phyloP scores from a whole-genome alignment of 305 asterid species.

The Fraxinus baroniana region DNA sequence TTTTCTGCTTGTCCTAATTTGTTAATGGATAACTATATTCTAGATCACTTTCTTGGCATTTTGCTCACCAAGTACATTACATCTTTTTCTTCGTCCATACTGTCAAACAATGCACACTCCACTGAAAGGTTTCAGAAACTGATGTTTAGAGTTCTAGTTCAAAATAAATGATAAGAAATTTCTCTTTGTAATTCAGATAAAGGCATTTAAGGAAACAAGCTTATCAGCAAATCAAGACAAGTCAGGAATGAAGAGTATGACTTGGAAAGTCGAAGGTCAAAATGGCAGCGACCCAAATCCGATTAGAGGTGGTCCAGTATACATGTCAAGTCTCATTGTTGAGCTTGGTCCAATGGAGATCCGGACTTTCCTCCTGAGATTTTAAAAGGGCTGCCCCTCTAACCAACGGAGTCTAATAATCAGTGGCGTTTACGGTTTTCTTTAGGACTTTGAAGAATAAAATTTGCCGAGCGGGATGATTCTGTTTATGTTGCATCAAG shows the following conservation, averaged over 20 bases:
- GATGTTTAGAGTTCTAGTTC: background rate
- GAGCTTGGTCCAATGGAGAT: conserved; percentile 96
- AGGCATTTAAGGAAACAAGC: conserved; percentile 53
- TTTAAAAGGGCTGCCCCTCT: conserved; percentile 22
- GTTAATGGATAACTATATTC: background rate
- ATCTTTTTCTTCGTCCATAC: background rate
- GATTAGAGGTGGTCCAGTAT: conserved; percentile 50
- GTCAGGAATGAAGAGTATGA: conserved; percentile 53
- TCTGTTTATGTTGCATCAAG: too few species aligned
- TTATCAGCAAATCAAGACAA: conserved; percentile 74
- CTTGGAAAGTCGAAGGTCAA: conserved; percentile 53
- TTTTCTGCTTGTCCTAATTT: background rate
- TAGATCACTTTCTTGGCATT: background rate
- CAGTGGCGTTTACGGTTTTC: background rate
- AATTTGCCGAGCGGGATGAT: background rate
- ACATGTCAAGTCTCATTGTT: conserved; percentile 41
- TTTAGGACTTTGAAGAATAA: background rate
- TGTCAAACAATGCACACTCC: background rate
- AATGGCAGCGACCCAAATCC: conserved; percentile 27
- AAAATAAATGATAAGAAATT: background rate
- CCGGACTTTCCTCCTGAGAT: conserved; percentile 61
- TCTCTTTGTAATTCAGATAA: conserved; percentile 39
- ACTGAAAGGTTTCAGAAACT: background rate
- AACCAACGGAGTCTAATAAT: background rate
- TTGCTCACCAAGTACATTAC: background rate